Evolutionary conservation across 2,329 filamentous ascomycete species (phyloP).

Genomic region (Neonectria ditissima): DNA sequence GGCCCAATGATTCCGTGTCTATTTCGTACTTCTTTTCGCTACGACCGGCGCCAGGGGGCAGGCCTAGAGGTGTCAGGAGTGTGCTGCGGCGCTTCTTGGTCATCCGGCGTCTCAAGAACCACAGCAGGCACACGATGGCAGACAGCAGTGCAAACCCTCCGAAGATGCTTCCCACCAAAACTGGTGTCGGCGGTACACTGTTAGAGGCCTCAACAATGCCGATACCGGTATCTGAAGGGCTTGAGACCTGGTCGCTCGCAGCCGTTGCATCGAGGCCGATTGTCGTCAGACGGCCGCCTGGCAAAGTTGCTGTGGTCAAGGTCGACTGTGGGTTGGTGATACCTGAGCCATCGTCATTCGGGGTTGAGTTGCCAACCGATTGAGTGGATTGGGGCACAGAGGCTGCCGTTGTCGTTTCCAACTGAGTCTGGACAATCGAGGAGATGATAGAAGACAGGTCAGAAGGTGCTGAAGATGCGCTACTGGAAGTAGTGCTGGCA

Average conservation of each 20-base stretch:
- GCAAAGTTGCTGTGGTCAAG: slow-evolving; percentile 37
- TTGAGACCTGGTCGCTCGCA: slow-evolving; percentile 35
- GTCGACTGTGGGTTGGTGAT: slow-evolving; percentile 29
- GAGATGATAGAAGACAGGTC: slow-evolving; percentile 26
- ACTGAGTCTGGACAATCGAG: slow-evolving; percentile 37
- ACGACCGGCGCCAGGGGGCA: slow-evolving; percentile 41
- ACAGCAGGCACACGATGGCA: slow-evolving; percentile 61
- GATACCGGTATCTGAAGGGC: slow-evolving; percentile 30
- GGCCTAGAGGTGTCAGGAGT: slow-evolving; percentile 61
- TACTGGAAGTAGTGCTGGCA: not conserved
- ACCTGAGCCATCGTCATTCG: slow-evolving; percentile 29
- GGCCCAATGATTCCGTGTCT: slow-evolving; percentile 61
- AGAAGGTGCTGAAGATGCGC: slow-evolving; percentile 17
- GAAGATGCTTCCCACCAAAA: slow-evolving; percentile 64
- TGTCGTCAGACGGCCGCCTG: slow-evolving; percentile 36
- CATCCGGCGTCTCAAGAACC: slow-evolving; percentile 60
- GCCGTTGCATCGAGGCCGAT: slow-evolving; percentile 37
- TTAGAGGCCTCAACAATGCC: slow-evolving; percentile 23
- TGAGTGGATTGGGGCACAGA: slow-evolving; percentile 33
- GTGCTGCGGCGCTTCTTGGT: slow-evolving; percentile 60
- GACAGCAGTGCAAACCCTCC: slow-evolving; percentile 59
- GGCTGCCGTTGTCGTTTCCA: slow-evolving; percentile 32
- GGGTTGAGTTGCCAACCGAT: slow-evolving; percentile 26
- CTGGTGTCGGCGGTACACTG: slow-evolving; percentile 42
- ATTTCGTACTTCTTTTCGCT: slow-evolving; percentile 44